Percentiles rank a stretch among this genome's conserved stretches.
Conservation (phyloP, 2,329 filamentous ascomycete genomes). For the Blumeriella jaapii region DNA sequence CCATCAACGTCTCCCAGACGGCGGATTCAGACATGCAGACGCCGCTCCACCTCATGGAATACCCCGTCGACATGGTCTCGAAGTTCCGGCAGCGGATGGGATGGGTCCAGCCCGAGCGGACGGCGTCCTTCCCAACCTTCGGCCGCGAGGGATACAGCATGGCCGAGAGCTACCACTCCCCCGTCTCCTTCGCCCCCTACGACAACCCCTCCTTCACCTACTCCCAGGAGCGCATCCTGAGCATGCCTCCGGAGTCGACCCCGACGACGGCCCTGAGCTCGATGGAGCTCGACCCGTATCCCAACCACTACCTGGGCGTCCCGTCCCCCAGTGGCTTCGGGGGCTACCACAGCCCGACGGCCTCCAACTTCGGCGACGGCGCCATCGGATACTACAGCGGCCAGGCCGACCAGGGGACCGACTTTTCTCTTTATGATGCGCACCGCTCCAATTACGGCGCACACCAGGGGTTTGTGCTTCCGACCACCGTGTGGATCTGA, state of each 20-base stretch:
- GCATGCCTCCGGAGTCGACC: slow-evolving; percentile 38
- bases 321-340: slow-evolving; percentile 46
- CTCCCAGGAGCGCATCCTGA: slow-evolving; percentile 50
- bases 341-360: slow-evolving; percentile 47
- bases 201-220: slow-evolving; percentile 50
- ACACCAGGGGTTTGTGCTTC: slow-evolving; percentile 26
- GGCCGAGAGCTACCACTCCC: slow-evolving; percentile 32
- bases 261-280: slow-evolving; percentile 40
- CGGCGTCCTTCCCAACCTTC: slow-evolving; percentile 50
- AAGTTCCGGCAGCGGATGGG: slow-evolving; percentile 61
- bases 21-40: slow-evolving; percentile 47
- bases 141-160: slow-evolving; percentile 43
- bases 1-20: slow-evolving; percentile 50
- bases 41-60: slow-evolving; percentile 57
- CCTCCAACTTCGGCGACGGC: slow-evolving; percentile 50
- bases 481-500: slow-evolving; percentile 28
- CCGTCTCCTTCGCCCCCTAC: slow-evolving; percentile 40
- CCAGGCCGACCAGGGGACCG: slow-evolving; percentile 40
- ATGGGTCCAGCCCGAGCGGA: slow-evolving; percentile 48
- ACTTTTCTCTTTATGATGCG: slow-evolving; percentile 27
- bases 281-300: slow-evolving; percentile 41
- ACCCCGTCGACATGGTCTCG: slow-evolving; percentile 56
- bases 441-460: slow-evolving; percentile 26
- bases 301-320: slow-evolving; percentile 48
- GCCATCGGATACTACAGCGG: slow-evolving; percentile 54